phyloP scores from a whole-genome alignment of 2,329 filamentous ascomycete genomes.

The Diaporthe sp. region DNA sequence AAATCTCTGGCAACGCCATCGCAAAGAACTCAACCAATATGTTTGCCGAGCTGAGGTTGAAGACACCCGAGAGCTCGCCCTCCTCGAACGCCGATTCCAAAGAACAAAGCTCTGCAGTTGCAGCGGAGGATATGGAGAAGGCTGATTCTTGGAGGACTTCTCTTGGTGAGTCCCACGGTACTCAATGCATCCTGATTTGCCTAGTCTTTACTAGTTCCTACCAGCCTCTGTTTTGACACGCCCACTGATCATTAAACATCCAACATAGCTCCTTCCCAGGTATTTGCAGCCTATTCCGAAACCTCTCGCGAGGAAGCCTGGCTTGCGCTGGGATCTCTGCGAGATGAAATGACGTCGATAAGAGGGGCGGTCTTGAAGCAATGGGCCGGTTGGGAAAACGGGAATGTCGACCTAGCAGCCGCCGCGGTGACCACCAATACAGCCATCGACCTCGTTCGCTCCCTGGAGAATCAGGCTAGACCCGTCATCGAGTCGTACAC shows the following conservation, averaged over 20 bases:
- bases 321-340: constrained; percentile 1
- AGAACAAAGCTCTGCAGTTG: neutral
- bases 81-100: neutral
- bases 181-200: neutral
- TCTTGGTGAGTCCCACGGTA: neutral
- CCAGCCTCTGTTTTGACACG: neutral
- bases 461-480: neutral
- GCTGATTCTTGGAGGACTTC: constrained; percentile 13
- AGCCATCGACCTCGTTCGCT: constrained; percentile 17
- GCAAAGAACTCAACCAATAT: neutral
- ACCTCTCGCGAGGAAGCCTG: constrained; percentile 16
- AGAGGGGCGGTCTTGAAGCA: neutral
- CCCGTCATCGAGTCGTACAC: constrained; percentile 21
- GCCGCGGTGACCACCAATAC: constrained; percentile 23
- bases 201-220: neutral
- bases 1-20: constrained; percentile 1
- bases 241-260: neutral
- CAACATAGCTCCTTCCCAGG: neutral
- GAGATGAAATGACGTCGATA: constrained; percentile 10
- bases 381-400: neutral
- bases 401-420: neutral
- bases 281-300: constrained; percentile 17
- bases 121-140: neutral
- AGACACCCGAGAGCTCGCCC: neutral
- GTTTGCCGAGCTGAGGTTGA: constrained; percentile 4